Evolutionary conservation across 371 early-diverging fungal species (phyloP).

Genomic region (Apophysomyces variabilis): DNA sequence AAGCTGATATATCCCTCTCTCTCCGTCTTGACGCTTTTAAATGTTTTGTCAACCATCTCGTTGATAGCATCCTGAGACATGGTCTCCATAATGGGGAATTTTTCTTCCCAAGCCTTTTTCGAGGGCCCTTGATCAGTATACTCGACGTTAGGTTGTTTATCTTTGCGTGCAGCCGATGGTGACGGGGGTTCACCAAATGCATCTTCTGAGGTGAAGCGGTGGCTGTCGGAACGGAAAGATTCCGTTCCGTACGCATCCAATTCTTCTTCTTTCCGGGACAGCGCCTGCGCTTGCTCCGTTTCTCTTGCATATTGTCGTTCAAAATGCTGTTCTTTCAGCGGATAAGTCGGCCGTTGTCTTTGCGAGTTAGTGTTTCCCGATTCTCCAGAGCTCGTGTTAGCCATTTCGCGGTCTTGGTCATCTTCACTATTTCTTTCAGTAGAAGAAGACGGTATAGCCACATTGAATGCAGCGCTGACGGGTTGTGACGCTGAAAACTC

Average conservation of each 20-base stretch:
- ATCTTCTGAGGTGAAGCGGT: conserved; percentile 14
- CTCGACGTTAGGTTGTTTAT: conserved; percentile 22
- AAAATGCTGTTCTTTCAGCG: conserved; percentile 47
- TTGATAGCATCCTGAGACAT: conserved; percentile 92
- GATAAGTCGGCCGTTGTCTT: conserved; percentile 30
- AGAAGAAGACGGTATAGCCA: conserved; percentile 68
- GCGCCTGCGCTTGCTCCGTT: conserved; percentile 28
- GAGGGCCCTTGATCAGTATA: conserved; percentile 16
- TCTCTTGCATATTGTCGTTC: conserved; percentile 32
- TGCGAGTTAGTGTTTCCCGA: background rate
- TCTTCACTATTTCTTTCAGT: conserved; percentile 27
- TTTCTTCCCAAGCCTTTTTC: conserved; percentile 58
- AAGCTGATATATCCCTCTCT: conserved; percentile 70
- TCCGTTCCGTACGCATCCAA: background rate
- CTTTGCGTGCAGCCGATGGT: conserved; percentile 13
- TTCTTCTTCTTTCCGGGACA: conserved; percentile 14
- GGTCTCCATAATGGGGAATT: conserved; percentile 87
- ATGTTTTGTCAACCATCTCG: conserved; percentile 92
- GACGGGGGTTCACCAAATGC: background rate
- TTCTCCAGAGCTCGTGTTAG: conserved; percentile 6
- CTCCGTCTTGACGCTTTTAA: conserved; percentile 66
- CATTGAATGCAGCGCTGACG: conserved; percentile 91
- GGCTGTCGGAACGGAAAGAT: conserved; percentile 24
- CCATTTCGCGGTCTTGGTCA: conserved; percentile 17
- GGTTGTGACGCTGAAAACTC: conserved; percentile 92